Base-by-base conservation (phyloP, 1,284 basidiomycete species). In the Prillingera fragicola region DNA sequence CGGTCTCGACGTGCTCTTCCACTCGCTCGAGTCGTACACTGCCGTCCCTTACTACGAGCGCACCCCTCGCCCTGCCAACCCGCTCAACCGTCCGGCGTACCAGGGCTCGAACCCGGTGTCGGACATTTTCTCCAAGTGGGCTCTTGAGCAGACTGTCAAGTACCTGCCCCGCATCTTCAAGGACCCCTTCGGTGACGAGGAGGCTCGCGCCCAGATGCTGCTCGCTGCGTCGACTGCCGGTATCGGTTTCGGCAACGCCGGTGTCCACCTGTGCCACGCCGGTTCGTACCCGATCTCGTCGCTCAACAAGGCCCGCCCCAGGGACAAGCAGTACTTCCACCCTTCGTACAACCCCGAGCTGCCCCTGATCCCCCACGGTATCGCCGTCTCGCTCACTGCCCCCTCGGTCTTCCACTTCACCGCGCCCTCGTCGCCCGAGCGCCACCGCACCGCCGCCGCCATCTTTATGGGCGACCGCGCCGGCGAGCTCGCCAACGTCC, bases 91-190 rank as follows among this genome's bases (percentile, higher is more conserved):
- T 34, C 28, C 65, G 33, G 87, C 92, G 8, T 97, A 96, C 65
- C 92, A 97, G 72, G 92, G 92, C 37, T 85, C 87, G 56, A 97
- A 97, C 71, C 92, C 92, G 5, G 87, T 95, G 31, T 86, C 89
- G 5, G 92, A 97, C 65, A 88, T 97, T 42, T 97, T 97, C 73
- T 91, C 89, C 6, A 76, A 86, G 53, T 97, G 92, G 92, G 92
- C 94, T 4, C 74, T 97, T 48, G 80, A 84, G 64, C 87, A 90
- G 24, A 89, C 90, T 0, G 84, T 96, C 51, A 83, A 90, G 69
- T 85, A 90, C 64, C 79, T 97, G 18, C 94, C 92, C 15, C 80
- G 87, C 21, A 81, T 97, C 29, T 84, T 85, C 3, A 84, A 82
- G 64, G 81, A 95, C 63, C 78, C 75, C 8, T 77, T 59, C 24